Evolutionary conservation across 495 filamentous ascomycete genomes (phyloP).

Genomic region (Penicillium verhagenii): DNA sequence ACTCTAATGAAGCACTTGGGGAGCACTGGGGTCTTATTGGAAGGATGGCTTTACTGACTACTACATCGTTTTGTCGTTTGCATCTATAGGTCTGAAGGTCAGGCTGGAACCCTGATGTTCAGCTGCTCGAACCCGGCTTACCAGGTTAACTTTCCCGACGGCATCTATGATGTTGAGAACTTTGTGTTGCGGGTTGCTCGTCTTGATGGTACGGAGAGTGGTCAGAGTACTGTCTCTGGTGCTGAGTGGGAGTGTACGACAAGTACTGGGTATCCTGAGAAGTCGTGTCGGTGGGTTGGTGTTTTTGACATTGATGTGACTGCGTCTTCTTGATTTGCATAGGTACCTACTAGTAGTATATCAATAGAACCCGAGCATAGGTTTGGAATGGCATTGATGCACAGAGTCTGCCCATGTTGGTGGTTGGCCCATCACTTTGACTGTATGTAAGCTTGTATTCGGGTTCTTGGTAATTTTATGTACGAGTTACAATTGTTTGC

Average conservation of each 20-base stretch:
- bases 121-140: constrained; percentile 16
- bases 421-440: too few relatives aligned
- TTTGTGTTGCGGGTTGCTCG: constrained; percentile 14
- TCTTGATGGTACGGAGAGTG: constrained; percentile 4
- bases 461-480: too few relatives aligned
- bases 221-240: neutral
- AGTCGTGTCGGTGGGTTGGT: constrained; percentile 3
- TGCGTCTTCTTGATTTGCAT: neutral
- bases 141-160: constrained; percentile 16
- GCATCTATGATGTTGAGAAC: constrained; percentile 18
- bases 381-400: too few relatives aligned
- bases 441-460: too few relatives aligned
- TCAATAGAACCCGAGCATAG: too few relatives aligned
- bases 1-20: too few relatives aligned
- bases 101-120: constrained; percentile 9
- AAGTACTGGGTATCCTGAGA: neutral
- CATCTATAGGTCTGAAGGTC: constrained; percentile 12
- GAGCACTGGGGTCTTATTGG: too few relatives aligned
- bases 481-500: too few relatives aligned
- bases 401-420: too few relatives aligned
- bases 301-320: constrained; percentile 3
- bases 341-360: too few relatives aligned
- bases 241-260: constrained; percentile 2
- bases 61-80: too few relatives aligned
- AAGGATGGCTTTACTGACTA: too few relatives aligned